phyloP scores from a whole-genome alignment of 1,139 yeast genomes.

The Scheffersomyces segobiensis region DNA sequence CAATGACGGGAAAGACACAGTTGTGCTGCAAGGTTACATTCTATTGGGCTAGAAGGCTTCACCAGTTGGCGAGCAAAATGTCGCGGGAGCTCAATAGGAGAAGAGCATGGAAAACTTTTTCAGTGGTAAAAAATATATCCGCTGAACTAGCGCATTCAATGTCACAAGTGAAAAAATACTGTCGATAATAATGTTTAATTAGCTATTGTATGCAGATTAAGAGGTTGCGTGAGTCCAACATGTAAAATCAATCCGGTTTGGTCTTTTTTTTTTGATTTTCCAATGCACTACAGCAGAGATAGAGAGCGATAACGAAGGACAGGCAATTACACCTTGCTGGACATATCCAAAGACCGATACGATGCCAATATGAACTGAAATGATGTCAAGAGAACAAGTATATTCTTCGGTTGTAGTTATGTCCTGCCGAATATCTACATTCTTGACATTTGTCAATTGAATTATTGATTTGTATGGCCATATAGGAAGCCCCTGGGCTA shows the following conservation, averaged over 20 bases:
- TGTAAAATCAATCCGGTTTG: not conserved
- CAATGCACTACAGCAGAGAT: not conserved
- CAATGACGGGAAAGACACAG: not conserved
- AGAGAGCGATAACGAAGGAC: not conserved
- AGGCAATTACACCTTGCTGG: no score
- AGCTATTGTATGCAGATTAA: not conserved
- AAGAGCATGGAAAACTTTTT: not conserved
- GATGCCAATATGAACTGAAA: no score
- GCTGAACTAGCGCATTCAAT: not conserved
- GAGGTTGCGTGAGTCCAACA: not conserved
- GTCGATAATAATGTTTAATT: not conserved
- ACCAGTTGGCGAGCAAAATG: not conserved
- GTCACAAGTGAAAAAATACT: not conserved
- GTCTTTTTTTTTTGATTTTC: not conserved
- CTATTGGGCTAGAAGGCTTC: not conserved
- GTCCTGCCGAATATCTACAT: no score
- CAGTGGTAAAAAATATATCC: not conserved
- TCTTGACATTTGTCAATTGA: no score
- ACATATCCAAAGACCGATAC: no score
- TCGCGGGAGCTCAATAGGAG: not conserved
- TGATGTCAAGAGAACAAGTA: no score
- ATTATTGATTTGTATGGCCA: no score
- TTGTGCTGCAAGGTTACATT: not conserved
- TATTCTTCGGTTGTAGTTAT: no score
- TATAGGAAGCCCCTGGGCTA: no score